These are phyloP conservation scores for Pholiota adiposa DNA, from an alignment of 1,284 basidiomycete species.

Conservation along the genomic window DNA sequence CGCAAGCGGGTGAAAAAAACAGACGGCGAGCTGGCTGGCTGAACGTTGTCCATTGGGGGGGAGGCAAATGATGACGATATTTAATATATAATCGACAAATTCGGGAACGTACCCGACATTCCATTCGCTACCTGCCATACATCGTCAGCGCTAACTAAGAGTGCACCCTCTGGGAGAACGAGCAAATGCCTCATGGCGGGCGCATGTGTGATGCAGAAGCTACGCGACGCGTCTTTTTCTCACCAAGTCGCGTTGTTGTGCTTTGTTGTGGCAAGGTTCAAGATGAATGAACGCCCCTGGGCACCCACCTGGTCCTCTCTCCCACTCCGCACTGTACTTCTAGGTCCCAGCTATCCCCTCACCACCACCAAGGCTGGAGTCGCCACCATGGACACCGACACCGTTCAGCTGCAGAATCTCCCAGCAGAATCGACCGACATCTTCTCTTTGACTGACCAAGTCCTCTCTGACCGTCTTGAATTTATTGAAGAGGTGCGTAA, in stretches of 20 bases:
- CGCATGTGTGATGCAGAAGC: conserved; percentile 24
- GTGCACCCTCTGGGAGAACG: no score
- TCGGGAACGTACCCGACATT: not conserved
- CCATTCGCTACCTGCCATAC: not conserved
- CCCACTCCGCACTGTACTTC: conserved; percentile 33
- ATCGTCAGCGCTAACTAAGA: no score
- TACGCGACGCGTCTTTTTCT: conserved; percentile 34
- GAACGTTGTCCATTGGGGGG: not conserved
- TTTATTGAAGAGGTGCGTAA: conserved; percentile 74
- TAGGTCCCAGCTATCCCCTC: conserved; percentile 22
- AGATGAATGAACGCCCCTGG: conserved; percentile 13
- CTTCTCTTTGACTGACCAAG: conserved; percentile 56
- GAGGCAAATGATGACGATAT: not conserved
- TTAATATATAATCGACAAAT: conserved; percentile 13
- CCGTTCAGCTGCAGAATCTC: conserved; percentile 29
- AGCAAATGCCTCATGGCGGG: conserved; percentile 22
- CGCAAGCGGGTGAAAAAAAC: not conserved
- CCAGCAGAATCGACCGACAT: conserved; percentile 43
- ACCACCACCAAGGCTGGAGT: conserved; percentile 17
- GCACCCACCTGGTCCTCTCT: conserved; percentile 19
- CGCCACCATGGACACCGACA: conserved; percentile 37
- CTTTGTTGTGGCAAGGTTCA: conserved; percentile 38
- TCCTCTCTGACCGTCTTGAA: conserved; percentile 67
- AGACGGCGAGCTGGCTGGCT: not conserved
- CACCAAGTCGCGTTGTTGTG: conserved; percentile 34